Evolutionary conservation across 192 early-diverging fungal species (phyloP).

Genomic region (Coemansia furcata): DNA sequence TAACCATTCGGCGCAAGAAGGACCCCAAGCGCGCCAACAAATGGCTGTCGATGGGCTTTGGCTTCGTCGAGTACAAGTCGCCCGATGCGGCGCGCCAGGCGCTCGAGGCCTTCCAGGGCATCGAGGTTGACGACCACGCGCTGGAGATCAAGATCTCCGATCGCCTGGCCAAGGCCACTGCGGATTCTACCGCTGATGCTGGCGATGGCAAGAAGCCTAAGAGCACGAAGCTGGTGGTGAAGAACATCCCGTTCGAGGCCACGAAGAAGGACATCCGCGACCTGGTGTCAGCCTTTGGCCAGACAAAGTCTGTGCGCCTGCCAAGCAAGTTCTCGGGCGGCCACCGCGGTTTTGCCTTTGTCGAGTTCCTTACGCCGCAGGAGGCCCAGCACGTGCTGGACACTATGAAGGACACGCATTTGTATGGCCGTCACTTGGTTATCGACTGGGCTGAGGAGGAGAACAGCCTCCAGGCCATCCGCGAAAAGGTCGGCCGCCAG

Average conservation of each 20-base stretch:
- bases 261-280: slow-evolving; percentile 91
- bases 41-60: slow-evolving; percentile 90
- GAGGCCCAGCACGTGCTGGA: slow-evolving; percentile 90
- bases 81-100: slow-evolving; percentile 81
- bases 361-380: slow-evolving; percentile 95
- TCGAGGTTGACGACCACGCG: slow-evolving; percentile 82
- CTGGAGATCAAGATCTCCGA: slow-evolving; percentile 92
- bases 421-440: slow-evolving; percentile 96
- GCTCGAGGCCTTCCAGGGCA: slow-evolving; percentile 84
- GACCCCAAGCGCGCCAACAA: slow-evolving; percentile 80
- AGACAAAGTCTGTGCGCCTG: slow-evolving; percentile 90
- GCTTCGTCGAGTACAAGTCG: slow-evolving; percentile 88
- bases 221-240: slow-evolving; percentile 85
- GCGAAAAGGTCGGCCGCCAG: slow-evolving; percentile 81
- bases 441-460: slow-evolving; percentile 87
- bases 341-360: slow-evolving; percentile 97
- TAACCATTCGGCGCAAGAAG: slow-evolving; percentile 79
- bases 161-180: slow-evolving; percentile 41
- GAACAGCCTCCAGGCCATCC: slow-evolving; percentile 74
- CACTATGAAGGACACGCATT: slow-evolving; percentile 85
- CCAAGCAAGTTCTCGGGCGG: slow-evolving; percentile 92
- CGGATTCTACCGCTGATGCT: not conserved
- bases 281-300: slow-evolving; percentile 89
- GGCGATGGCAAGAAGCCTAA: slow-evolving; percentile 59
- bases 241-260: slow-evolving; percentile 96